Evolutionary conservation across 208 protist species (phyloP), one percentile per base, ranked within the genome.

Genomic region (Trypanosoma boissoni): DNA sequence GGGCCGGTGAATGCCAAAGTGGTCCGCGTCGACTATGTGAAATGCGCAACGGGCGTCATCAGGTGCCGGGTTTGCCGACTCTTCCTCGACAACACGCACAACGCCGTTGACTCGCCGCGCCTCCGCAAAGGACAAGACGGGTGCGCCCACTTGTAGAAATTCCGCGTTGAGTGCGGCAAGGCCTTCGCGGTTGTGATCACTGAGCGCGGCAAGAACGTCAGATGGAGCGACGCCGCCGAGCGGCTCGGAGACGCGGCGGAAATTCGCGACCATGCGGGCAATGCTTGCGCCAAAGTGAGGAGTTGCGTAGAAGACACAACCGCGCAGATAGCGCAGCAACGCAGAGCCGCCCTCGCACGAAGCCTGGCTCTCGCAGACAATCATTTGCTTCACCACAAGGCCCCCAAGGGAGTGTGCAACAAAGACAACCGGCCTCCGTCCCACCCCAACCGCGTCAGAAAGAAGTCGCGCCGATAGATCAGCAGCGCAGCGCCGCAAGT

Each of bases 261-360:
- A 31, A 7, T 74, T 74, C 0, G 82, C 79, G 31, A 86, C 74
- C 18, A 86, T 64, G 46, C 77, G 85, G 4, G 78, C 78, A 16
- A 89, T 56, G 2, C 67, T 68, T 7, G 82, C 76, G 1, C 82
- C 82, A 71, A 89, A 89, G 64, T 89, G 82, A 18, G 82, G 82
- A 5, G 82, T 89, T 14, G 72, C 65, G 63, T 85, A 89, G 41
- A 89, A 89, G 21, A 89, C 82, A 24, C 83, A 68, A n/a, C 82
- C 82, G 7, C 75, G 69, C 0, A 80, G 49, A 16, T 69, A 64
- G 9, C 64, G 52, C 36, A 89, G 54, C 0, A 88, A 37, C 3
- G 29, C 56, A 12, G 16, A 37, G 28, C 32, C 41, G 10, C 10
- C 20, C 31, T 58, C 43, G 34, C 46, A 61, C 48, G 68, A 45